A percentile compares a stretch with the other conserved stretches of the same genome.
phyloP scores from a whole-genome alignment of 2,329 filamentous ascomycete species.

The Diaporthe destruens region DNA sequence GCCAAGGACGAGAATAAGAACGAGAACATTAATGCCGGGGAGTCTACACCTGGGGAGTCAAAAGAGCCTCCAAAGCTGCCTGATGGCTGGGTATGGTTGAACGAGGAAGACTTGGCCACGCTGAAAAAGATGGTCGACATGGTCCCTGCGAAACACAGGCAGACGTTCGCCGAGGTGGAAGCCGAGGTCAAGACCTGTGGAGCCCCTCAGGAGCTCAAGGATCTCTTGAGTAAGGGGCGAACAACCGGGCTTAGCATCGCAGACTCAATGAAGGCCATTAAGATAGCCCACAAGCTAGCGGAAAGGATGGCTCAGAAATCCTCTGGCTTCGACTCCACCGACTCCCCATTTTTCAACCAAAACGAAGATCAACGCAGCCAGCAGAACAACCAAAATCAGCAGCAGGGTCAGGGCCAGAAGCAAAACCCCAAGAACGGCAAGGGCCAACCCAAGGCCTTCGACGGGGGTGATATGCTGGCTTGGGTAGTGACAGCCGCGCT shows the following conservation, averaged over 20 bases:
- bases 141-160: conserved; percentile 72
- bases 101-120: conserved; percentile 61
- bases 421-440: conserved; percentile 46
- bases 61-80: conserved; percentile 49
- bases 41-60: conserved; percentile 10
- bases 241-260: conserved; percentile 59
- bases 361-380: conserved; percentile 46
- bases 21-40: conserved; percentile 1
- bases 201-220: conserved; percentile 75
- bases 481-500: conserved; percentile 59
- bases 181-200: conserved; percentile 75
- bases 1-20: conserved; percentile 14
- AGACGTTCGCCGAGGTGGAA: conserved; percentile 71
- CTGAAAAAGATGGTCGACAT: conserved; percentile 72
- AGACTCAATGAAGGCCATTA: conserved; percentile 70
- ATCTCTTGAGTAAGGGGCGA: conserved; percentile 69
- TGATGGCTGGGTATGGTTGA: conserved; percentile 61
- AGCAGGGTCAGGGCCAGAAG: conserved; percentile 38
- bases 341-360: conserved; percentile 46
- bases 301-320: conserved; percentile 51
- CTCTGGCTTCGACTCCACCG: conserved; percentile 45
- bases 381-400: conserved; percentile 37
- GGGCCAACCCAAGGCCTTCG: conserved; percentile 43
- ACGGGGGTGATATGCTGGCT: conserved; percentile 66
- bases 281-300: conserved; percentile 68